A percentile compares a stretch with the other conserved stretches of the same genome.
Conservation (phyloP, 495 filamentous ascomycete genomes). For the Apodospora peruviana region DNA sequence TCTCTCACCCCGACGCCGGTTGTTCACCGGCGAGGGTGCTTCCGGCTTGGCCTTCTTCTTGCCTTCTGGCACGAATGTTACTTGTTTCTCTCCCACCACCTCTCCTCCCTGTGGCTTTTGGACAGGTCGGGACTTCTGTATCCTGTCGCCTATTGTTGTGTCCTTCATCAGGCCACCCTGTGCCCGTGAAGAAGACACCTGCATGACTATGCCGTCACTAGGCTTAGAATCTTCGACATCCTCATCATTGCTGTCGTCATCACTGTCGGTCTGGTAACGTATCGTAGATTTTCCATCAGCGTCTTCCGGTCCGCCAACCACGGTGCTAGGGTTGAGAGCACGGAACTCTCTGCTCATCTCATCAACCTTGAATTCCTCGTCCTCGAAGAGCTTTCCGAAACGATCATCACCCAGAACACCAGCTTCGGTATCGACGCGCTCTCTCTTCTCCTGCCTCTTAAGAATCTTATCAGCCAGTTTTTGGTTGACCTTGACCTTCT, state of each 20-base stretch:
- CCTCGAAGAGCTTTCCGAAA: slow-evolving; percentile 85
- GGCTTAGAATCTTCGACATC: slow-evolving; percentile 34
- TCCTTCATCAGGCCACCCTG: slow-evolving; percentile 49
- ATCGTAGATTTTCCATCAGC: not conserved
- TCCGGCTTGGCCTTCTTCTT: slow-evolving; percentile 43
- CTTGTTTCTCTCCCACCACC: slow-evolving; percentile 74
- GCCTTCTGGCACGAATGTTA: slow-evolving; percentile 72
- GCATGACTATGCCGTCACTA: slow-evolving; percentile 50
- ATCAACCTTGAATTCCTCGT: slow-evolving; percentile 87
- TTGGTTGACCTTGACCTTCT: slow-evolving; percentile 88
- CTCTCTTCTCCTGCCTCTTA: slow-evolving; percentile 72
- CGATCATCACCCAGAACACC: slow-evolving; percentile 74
- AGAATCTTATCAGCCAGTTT: slow-evolving; percentile 77
- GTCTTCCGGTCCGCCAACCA: slow-evolving; percentile 22
- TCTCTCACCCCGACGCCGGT: slow-evolving; percentile 45
- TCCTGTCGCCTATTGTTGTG: slow-evolving; percentile 68
- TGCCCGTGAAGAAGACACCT: slow-evolving; percentile 62
- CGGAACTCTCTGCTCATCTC: slow-evolving; percentile 84
- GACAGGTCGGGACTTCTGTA: slow-evolving; percentile 39
- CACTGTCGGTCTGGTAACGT: slow-evolving; percentile 3
- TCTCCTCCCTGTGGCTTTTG: slow-evolving; percentile 44
- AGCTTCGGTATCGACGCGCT: slow-evolving; percentile 53
- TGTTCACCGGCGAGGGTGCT: slow-evolving; percentile 27
- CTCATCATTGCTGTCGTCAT: slow-evolving; percentile 16
- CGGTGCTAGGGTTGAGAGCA: slow-evolving; percentile 76